Evolutionary conservation across 1,284 basidiomycete species (phyloP), one percentile per base, ranked within the genome.

Genomic region (Golubevia pallescens): DNA sequence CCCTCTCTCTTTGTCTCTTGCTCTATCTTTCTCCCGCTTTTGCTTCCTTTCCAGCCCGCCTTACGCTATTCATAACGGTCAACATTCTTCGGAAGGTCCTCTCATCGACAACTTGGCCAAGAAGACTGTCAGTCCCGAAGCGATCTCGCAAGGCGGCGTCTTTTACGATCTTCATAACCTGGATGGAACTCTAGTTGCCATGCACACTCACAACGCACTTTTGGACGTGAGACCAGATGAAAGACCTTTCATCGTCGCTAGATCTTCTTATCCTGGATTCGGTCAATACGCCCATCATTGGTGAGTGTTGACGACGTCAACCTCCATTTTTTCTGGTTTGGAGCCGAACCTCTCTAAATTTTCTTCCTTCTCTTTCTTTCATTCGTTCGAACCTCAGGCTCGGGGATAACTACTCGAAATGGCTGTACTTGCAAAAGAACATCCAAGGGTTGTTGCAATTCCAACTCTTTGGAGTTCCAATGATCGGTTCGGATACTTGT

Each of bases 391-490:
- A 53, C 51, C 51, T 53, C 16, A 16, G 16, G 90, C 87, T 91
- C 8, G 91, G 91, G 0, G 91, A 93, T 82, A 93, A 93, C 81
- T 90, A 88, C 77, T 78, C 81, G 2, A 80, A 78, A 66, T 92
- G 91, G 91, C 81, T 89, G 58, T 91, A 90, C 86, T 87, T 91
- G 87, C 86, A 88, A 56, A 82, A 88, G 71, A 89, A 86, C 54
- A 90, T 90, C 71, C 89, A 91, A 82, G 92, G 91, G 4, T 86
- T 91, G 52, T 86, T 93, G 10, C 91, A 92, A 79, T 92, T 92
- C 88, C 91, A 92, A 85, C 86, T 92, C 57, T 78, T 75, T 42
- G 75, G 75, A 3, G 75, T 78, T 38, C 63, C 70, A 70, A 58
- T 75, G 38, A 66, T 74, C 19, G 77, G 77, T 1, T 66, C 75